Evolutionary conservation across 495 filamentous ascomycete genomes (phyloP).

Genomic region (Eremomyces bilateralis): DNA sequence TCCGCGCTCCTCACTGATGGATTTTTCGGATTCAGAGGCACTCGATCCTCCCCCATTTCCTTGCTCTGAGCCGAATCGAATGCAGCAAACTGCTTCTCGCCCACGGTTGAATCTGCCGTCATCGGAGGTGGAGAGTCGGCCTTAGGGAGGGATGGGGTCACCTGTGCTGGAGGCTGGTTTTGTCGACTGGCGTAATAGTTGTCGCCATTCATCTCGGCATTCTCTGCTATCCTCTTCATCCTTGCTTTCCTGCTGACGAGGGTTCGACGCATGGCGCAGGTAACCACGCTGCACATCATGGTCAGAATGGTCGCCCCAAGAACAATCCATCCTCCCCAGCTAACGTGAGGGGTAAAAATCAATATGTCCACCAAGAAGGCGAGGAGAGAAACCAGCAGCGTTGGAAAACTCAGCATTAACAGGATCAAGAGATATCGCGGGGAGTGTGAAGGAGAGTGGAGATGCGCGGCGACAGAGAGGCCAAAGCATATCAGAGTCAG

Average conservation of each 20-base stretch:
- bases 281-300: constrained; percentile 61
- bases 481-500: constrained; percentile 67
- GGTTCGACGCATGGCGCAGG: constrained; percentile 92
- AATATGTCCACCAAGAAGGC: constrained; percentile 91
- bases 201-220: constrained; percentile 85
- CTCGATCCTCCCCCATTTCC: constrained; percentile 53
- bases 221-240: constrained; percentile 76
- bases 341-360: constrained; percentile 80
- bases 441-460: constrained; percentile 83
- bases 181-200: constrained; percentile 57
- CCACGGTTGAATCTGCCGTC: constrained; percentile 15
- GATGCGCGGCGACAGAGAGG: constrained; percentile 60
- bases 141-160: constrained; percentile 14
- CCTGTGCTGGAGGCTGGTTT: background rate
- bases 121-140: constrained; percentile 27
- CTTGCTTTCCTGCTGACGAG: constrained; percentile 79
- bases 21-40: constrained; percentile 54
- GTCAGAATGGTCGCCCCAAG: constrained; percentile 78
- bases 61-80: constrained; percentile 45
- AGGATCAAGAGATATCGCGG: constrained; percentile 66
- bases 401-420: constrained; percentile 67
- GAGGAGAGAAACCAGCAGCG: constrained; percentile 62
- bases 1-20: constrained; percentile 16
- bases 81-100: constrained; percentile 46
- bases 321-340: constrained; percentile 91